Base-by-base conservation (phyloP, 768 basidiomycete genomes). In the Termitomyces sp. region DNA sequence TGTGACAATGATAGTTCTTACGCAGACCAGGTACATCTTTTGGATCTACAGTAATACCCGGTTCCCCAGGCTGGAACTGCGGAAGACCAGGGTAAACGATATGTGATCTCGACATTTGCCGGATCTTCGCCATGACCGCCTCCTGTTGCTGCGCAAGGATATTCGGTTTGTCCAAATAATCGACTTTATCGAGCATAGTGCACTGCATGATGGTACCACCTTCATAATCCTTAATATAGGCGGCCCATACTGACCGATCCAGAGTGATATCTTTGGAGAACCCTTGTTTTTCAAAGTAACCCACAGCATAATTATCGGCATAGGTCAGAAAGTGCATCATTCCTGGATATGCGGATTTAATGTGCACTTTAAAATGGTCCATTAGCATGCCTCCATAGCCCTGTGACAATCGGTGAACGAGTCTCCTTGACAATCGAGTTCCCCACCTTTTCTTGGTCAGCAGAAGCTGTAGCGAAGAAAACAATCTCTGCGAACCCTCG, bases 171-270 rank as follows among this genome's bases (percentile, higher is more conserved):
- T 89, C 78, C 58, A 95, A 78, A 66, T 98, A 99, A 67, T 94
- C 85, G 60, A 98, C 85, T 67, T 91, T 92, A 51, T 81, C 85
- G n/a, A 99, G 71, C 91, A 99, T 88, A 6, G 88, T 88, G 67
- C 97, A 99, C 70, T 95, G 92, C 95, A 99, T 98, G 74, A 98
- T 94, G 45, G 96, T 99, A 17, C 93, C 95, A 41, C 96, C 96
- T 70, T 99, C 97, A 71, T 99, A 99, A 69, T 99, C 97, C 70
- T 98, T 99, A 84, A 99, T 98, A 70, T 99, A 98, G 11, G 95
- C 97, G 0, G 96, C 95, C 97, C 97, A 99, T 8, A 88, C 78
- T 1, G 89, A 84, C 44, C 95, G 82, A 58, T 88, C 87, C n/a
- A 97, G 80, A 0, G 89, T 88, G 59, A 99, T 96, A 56, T 98